Conservation (phyloP, 2,329 filamentous ascomycete genomes). For the Paecilomyces dactylethromorphus region DNA sequence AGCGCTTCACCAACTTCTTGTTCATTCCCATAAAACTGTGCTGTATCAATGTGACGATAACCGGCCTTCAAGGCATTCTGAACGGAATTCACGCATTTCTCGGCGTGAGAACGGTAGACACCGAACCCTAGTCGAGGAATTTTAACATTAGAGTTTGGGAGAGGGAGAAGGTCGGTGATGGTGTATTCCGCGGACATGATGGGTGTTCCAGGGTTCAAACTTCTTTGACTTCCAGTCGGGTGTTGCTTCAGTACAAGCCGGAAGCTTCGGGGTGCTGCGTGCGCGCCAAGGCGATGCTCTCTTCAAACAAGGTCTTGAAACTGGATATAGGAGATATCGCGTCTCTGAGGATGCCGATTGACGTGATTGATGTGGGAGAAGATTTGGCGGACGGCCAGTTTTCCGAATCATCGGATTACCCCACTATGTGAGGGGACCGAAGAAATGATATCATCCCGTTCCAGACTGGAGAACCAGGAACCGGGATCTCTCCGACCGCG, state of each 20-base stretch:
- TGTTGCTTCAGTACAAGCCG: neutral
- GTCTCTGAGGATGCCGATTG: neutral
- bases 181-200: slow-evolving; percentile 32
- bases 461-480: neutral
- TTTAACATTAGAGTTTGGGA: slow-evolving; percentile 43
- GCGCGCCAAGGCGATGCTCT: neutral
- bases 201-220: slow-evolving; percentile 1
- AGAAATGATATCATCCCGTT: slow-evolving; percentile 13
- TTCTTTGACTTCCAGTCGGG: neutral
- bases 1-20: slow-evolving; percentile 59
- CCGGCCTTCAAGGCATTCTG: slow-evolving; percentile 48
- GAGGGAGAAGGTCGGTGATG: slow-evolving; percentile 44
- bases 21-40: slow-evolving; percentile 66
- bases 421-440: slow-evolving; percentile 7
- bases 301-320: neutral
- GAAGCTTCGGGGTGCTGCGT: neutral
- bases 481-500: neutral
- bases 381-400: slow-evolving; percentile 3
- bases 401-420: neutral
- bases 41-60: slow-evolving; percentile 52
- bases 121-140: slow-evolving; percentile 67
- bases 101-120: slow-evolving; percentile 55
- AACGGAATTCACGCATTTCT: slow-evolving; percentile 53
- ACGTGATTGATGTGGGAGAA: neutral
- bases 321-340: neutral